A percentile compares a stretch with the other conserved stretches of the same genome.
phyloP scores from a whole-genome alignment of 352 stramenopile genomes.

The Globisporangium ultimum region DNA sequence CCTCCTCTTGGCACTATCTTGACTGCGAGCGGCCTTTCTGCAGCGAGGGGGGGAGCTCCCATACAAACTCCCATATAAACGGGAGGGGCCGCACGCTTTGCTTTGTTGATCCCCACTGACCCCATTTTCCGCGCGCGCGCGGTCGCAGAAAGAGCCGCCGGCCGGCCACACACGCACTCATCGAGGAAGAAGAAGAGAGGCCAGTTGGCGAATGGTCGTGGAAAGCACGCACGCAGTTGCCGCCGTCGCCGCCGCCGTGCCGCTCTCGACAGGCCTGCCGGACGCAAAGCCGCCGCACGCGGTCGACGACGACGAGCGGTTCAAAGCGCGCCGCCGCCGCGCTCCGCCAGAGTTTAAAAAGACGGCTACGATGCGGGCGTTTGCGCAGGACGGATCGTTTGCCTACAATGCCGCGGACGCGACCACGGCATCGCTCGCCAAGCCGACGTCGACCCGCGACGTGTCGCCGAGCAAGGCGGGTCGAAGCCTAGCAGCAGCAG shows the following conservation, averaged over 20 bases:
- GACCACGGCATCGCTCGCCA: not conserved
- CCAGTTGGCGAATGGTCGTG: not conserved
- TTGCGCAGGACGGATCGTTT: conserved; percentile 15
- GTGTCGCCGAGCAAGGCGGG: not conserved
- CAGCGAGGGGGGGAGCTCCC: no score
- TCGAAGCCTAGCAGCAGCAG: not conserved
- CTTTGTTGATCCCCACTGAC: not conserved
- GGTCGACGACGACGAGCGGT: conserved; percentile 1
- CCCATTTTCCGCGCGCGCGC: not conserved
- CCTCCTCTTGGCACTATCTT: not conserved
- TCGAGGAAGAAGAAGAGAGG: not conserved
- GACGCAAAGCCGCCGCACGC: not conserved
- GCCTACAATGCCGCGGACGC: conserved; percentile 1
- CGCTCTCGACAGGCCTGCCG: not conserved
- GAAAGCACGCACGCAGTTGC: conserved; percentile 1
- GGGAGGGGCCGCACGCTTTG: not conserved
- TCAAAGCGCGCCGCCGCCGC: conserved; percentile 3
- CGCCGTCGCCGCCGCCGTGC: no score
- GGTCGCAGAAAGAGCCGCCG: not conserved
- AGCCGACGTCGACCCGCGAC: not conserved
- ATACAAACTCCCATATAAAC: not conserved
- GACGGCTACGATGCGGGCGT: conserved; percentile 9
- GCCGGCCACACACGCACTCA: not conserved
- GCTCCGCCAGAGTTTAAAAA: conserved; percentile 9
- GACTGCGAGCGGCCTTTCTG: conserved; percentile 2